Evolutionary conservation across 805 yeast genomes (phyloP), one percentile per base, ranked within the genome.

Genomic region (Candida yuanshanica): DNA sequence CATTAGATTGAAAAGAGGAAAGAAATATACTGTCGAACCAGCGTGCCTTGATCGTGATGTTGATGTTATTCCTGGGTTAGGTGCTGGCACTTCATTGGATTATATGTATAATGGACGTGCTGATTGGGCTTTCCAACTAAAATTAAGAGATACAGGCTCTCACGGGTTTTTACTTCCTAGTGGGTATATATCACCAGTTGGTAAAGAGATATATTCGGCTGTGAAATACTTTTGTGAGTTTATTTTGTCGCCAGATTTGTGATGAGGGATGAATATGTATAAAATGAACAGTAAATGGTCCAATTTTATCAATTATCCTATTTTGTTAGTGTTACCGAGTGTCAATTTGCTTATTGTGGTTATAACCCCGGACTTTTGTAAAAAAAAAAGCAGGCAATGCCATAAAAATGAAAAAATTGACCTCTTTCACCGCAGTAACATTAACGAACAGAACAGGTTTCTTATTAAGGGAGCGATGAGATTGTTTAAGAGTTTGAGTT

Each of bases 21-120:
- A 80, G 47, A 64, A 64, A 41, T 88, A 87, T 57, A 68, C 75
- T 22, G 93, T 87, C 17, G 59, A 78, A 32, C 80, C 87, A 7
- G 93, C 95, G 1, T 87, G 95, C 58, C 68, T 80, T 43, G 95
- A 85, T 55, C 76, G 81, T 49, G 90, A 85, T 38, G 73, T 82
- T 2, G 93, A 85, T 58, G 58, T 84, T 44, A 56, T 77, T 11
- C 90, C 93, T 2, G 83, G 81, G 16, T 64, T 81, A 59, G 93
- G 93, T 2, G 72, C 89, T 5, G 95, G 95, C 3, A 75, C 87
- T 2, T 82, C 86, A 1, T 66, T 87, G 51, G 95, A 87, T 54
- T 87, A 72, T 57, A 83, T 86, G 91, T 87, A 86, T 55, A 88
- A 84, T 60, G 76, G 80, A 53, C 74, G 80, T 44, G 93, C 93